A percentile compares a stretch with the other conserved stretches of the same genome.
These are phyloP conservation scores for Dioszegia aurantiaca DNA, from an alignment of 768 basidiomycete species.

Conservation along the genomic window DNA sequence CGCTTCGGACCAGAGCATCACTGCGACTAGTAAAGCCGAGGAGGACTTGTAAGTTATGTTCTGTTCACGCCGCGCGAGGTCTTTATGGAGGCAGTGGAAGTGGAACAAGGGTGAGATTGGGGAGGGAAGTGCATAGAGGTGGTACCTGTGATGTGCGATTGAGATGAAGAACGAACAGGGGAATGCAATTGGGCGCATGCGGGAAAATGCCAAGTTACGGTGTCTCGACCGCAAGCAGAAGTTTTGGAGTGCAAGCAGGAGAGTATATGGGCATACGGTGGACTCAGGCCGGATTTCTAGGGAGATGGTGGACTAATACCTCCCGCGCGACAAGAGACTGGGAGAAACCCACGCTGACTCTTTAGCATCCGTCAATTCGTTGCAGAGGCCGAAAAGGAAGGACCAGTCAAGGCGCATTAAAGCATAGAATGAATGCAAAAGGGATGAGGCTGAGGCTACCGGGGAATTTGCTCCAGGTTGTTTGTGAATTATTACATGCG, in stretches of 20 bases:
- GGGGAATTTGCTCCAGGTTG: background rate
- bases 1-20: conserved; percentile 27
- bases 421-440: background rate
- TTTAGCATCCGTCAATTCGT: conserved; percentile 49
- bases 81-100: no score
- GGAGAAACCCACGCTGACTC: background rate
- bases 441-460: background rate
- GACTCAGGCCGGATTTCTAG: no score
- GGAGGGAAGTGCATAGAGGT: no score
- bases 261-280: background rate
- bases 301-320: no score
- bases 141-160: no score
- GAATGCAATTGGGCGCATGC: no score
- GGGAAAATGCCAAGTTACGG: no score
- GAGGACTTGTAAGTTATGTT: conserved; percentile 48
- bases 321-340: no score
- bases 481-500: no score
- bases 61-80: background rate
- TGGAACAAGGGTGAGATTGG: no score
- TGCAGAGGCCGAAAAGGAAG: conserved; percentile 49
- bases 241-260: background rate
- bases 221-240: no score
- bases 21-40: conserved; percentile 42
- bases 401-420: conserved; percentile 30
- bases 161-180: no score